Base-by-base conservation (phyloP, 768 basidiomycete genomes). In the Agaricus sinodeliciosus region DNA sequence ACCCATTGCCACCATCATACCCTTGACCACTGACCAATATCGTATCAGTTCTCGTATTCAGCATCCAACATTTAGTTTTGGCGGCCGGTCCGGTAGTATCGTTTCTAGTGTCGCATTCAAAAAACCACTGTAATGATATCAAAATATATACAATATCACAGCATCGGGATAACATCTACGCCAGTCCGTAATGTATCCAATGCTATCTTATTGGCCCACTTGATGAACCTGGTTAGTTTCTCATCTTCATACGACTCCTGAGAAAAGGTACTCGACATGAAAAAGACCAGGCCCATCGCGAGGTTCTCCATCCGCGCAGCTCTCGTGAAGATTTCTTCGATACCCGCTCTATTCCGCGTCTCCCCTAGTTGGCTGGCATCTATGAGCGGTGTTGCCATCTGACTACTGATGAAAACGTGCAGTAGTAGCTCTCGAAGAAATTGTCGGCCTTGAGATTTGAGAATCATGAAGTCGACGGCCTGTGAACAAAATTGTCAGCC, bases 391-490 rank as follows among this genome's bases (percentile, higher is more conserved):
- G 85, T 84, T 0, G 80, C 60, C 0, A 79, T 74, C 66, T 98
- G 95, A 39, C 84, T 87, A 48, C 78, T 81, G 51, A 90, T 66
- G 60, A 96, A 80, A 16, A 90, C 64, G 49, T 86, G 76, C 7
- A 74, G 67, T 54, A 97, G 72, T 48, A 97, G 69, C 51, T 85
- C 81, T 51, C 70, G 72, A 40, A 98, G 71, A 67, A 97, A 98
- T 13, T 64, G 66, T 1, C 62, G 70, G 5, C 87, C 80, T 52
- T 77, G 77, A 4, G 80, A 65, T 57, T 89, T 85, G 45, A 95
- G 76, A 0, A 70, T 54, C 0, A 83, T 86, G 63, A 98, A 97
- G 62, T 95, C 90, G 43, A 98, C 76, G 15, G 94, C 90, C 93
- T 95, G 19, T 25, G 12, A 46, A n/a, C 7, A 27, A 16, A 34